Evolutionary conservation across 169 alveolate species (phyloP).

Genomic region (Plasmodium vinckei): DNA sequence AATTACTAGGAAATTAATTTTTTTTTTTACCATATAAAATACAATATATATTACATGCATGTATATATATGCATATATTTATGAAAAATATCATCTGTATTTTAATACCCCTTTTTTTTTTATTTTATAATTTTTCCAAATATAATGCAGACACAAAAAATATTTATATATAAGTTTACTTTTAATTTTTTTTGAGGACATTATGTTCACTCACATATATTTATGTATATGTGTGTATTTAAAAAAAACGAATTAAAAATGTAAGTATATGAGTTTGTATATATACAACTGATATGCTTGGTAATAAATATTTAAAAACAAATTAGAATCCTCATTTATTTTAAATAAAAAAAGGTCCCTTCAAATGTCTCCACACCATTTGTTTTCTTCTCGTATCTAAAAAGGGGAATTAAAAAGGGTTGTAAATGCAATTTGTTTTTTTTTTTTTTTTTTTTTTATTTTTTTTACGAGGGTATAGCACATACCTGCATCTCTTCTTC

Average conservation of each 20-base stretch:
- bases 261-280: not conserved
- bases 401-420: slow-evolving; percentile 27
- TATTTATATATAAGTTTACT: too few species aligned
- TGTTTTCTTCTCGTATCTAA: slow-evolving; percentile 95
- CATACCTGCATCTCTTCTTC: slow-evolving; percentile 93
- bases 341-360: too few species aligned
- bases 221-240: not conserved
- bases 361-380: slow-evolving; percentile 95
- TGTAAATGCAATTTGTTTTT: not conserved
- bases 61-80: not conserved
- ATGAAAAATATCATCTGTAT: not conserved
- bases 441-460: slow-evolving; percentile 3
- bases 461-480: not conserved
- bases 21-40: too few species aligned
- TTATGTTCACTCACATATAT: not conserved
- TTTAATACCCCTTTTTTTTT: too few species aligned
- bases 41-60: not conserved
- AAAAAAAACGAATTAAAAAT: not conserved
- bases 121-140: too few species aligned
- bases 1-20: too few species aligned
- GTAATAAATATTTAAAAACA: too few species aligned
- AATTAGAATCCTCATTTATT: too few species aligned
- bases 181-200: too few species aligned
- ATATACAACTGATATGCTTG: not conserved
- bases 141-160: too few species aligned